Evolutionary conservation across 177 flowering plant genomes (phyloP).

Genomic region (Vitis hybrid): DNA sequence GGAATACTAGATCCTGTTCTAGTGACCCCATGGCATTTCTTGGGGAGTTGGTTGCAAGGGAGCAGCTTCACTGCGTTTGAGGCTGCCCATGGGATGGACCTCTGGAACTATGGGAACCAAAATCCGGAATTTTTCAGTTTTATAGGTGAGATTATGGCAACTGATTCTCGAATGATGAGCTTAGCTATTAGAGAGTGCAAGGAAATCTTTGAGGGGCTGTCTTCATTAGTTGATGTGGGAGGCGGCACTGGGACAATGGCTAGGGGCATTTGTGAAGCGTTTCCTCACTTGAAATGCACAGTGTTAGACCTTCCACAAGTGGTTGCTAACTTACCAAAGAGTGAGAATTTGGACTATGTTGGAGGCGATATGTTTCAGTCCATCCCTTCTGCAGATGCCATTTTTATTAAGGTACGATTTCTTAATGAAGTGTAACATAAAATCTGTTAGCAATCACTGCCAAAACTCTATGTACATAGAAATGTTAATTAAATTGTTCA

Average conservation of each 20-base stretch:
- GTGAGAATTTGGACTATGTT: slow-evolving; percentile 20
- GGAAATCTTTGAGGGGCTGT: slow-evolving; percentile 22
- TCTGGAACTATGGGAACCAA: slow-evolving; percentile 16
- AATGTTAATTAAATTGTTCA: background rate
- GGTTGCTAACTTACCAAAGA: slow-evolving; percentile 17
- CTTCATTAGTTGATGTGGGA: slow-evolving; percentile 41
- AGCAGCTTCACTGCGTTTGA: slow-evolving; percentile 20
- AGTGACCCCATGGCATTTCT: slow-evolving; percentile 13
- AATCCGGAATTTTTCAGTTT: slow-evolving; percentile 9
- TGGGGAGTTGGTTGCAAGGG: slow-evolving; percentile 21
- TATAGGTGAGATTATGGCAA: slow-evolving; percentile 26
- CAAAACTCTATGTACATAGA: too few relatives aligned
- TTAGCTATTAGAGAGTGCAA: slow-evolving; percentile 18
- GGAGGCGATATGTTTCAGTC: slow-evolving; percentile 41
- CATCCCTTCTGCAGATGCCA: slow-evolving; percentile 39
- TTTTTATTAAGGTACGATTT: slow-evolving; percentile 32
- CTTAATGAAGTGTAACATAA: background rate
- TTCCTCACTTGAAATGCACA: slow-evolving; percentile 30
- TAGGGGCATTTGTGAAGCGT: slow-evolving; percentile 21
- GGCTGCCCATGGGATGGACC: slow-evolving; percentile 15
- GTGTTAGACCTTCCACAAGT: slow-evolving; percentile 42
- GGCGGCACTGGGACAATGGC: slow-evolving; percentile 35
- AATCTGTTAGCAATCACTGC: too few relatives aligned
- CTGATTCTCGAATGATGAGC: slow-evolving; percentile 19
- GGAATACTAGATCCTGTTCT: slow-evolving; percentile 15